Conservation (phyloP, 257 asterid species). For the Solanum paucissectum region DNA sequence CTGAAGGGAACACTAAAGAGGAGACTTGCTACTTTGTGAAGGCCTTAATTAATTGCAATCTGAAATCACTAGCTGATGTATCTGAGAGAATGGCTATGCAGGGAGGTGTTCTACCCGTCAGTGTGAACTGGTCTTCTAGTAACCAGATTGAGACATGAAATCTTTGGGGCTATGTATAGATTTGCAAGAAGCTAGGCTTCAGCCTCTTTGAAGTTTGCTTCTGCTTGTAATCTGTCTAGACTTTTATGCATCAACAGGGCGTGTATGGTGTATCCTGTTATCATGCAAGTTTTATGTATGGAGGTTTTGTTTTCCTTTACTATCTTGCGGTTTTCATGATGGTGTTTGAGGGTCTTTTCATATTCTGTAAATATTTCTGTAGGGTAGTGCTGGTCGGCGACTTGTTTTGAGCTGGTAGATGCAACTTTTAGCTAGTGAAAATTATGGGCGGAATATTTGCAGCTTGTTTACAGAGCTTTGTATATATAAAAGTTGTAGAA, state of each 20-base stretch:
- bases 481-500: background rate
- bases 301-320: background rate
- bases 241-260: background rate
- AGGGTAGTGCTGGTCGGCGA: background rate
- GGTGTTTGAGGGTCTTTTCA: background rate
- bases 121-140: background rate
- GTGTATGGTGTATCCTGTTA: background rate
- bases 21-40: constrained; percentile 81
- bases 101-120: background rate
- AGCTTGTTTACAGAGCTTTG: background rate
- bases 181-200: background rate
- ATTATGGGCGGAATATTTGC: background rate
- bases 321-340: background rate
- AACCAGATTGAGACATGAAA: background rate
- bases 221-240: background rate
- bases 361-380: background rate
- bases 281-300: background rate
- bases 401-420: background rate
- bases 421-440: background rate
- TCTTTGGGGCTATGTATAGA: background rate
- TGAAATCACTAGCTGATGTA: constrained; percentile 65
- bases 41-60: constrained; percentile 74
- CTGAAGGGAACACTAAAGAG: constrained; percentile 70
- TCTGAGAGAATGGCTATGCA: constrained; percentile 73
- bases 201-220: background rate